These are phyloP conservation scores for Sporisorium iseilematis-ciliati DNA, from an alignment of 1,284 basidiomycete genomes.

Conservation along the genomic window DNA sequence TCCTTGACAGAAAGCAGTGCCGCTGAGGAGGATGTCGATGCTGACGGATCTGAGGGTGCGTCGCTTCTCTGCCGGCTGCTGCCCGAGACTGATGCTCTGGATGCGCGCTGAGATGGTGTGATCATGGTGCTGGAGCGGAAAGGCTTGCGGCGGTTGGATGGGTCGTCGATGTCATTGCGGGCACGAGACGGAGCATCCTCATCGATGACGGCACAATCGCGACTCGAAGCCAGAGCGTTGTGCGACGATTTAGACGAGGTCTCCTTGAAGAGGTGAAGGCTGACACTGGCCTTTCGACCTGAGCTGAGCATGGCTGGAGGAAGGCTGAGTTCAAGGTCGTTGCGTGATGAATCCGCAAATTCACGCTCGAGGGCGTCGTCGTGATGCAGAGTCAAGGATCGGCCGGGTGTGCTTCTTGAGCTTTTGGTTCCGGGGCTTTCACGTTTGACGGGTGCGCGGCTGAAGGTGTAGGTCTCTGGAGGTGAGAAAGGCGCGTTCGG, in stretches of 20 bases:
- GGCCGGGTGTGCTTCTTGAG: constrained; percentile 52
- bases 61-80: constrained; percentile 6
- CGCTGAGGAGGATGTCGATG: constrained; percentile 2
- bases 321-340: constrained; percentile 44
- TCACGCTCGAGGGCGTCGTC: constrained; percentile 29
- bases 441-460: constrained; percentile 28
- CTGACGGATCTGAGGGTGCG: background rate
- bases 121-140: constrained; percentile 23
- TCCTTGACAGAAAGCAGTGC: constrained; percentile 11
- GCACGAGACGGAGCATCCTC: constrained; percentile 12
- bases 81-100: constrained; percentile 9
- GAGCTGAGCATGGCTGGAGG: constrained; percentile 59
- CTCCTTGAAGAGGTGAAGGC: constrained; percentile 64
- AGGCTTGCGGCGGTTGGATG: constrained; percentile 18
- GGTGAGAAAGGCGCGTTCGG: constrained; percentile 39
- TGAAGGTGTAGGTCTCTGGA: constrained; percentile 41
- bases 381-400: constrained; percentile 26
- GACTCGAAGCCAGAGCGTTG: constrained; percentile 25
- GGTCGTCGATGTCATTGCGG: constrained; percentile 12
- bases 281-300: constrained; percentile 63
- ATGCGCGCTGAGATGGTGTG: constrained; percentile 14
- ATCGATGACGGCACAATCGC: constrained; percentile 27
- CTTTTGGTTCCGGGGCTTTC: constrained; percentile 46
- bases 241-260: constrained; percentile 48
- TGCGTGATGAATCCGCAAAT: constrained; percentile 26